Base-by-base conservation (phyloP, 768 basidiomycete species). In the Tremella mesenterica region DNA sequence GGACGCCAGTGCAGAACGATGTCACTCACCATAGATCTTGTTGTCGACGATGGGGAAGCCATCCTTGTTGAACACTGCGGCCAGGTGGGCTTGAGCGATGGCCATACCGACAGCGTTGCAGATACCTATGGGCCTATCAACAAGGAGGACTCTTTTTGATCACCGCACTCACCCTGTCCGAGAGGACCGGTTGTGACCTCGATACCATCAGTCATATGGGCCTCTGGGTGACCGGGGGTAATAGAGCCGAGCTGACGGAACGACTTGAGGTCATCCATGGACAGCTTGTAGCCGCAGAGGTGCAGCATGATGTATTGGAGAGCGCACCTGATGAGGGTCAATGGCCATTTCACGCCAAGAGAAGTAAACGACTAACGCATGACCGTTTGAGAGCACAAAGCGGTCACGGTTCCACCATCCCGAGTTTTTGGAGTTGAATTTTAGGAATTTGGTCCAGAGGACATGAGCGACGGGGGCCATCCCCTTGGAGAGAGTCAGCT, bases 321-420 rank as follows among this genome's bases (percentile, higher is more conserved):
- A 51, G 87, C 91, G 75, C 92, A 95, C 49, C 89, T 90, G 69
- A 27, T 57, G 28, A 36, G 31, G 44, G 34, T 36, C 30, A 44
- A n/a, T 23, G 5, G 10, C 20, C 4, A 48, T 1, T 27, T 30
- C 52, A 45, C 12, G n/a, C 49, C 43, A 26, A 50, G 53, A 23
- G 41, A 33, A 3, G 21, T 8, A 0, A 21, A 20, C 13, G 16
- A 60, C 71, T 64, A 50, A 73, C 68, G 75, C 85, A 61, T 74
- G 90, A 83, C 90, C 90, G 70, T 93, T 93, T 60, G 91, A 95
- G 61, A 95, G 83, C 56, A 96, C 91, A 66, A 93, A 96, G 75
- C 91, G 85, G 78, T 95, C 91, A 57, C 92, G 85, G 77, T 92
- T 93, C 77, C 85, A 85, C 91, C 89, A 93, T 38, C 88, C 84